Evolutionary conservation across 176 grass and related monocot genomes (phyloP), one percentile per base, ranked within the genome.

Genomic region (Areca catechu): DNA sequence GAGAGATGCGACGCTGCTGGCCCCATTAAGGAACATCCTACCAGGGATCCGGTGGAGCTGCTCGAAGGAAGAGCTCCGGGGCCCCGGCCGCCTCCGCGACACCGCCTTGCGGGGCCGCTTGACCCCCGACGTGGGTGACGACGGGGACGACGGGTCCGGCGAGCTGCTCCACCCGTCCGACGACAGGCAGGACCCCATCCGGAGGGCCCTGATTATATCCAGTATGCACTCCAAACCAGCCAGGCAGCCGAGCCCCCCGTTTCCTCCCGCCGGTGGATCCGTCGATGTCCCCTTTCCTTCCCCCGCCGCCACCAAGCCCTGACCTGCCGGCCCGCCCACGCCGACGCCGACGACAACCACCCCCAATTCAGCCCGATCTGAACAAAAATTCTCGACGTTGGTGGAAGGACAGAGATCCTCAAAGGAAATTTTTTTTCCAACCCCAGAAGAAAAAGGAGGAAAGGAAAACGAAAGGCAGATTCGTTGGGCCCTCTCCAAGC

Each of bases 171-270:
- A 16, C 22, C 23, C 63, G 37, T 51, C 48, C 2, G 24, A 24
- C 48, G 63, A 66, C 14, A 66, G 63, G 49, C 63, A 66, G 63
- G 63, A 66, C 63, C 63, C 63, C 63, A 66, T 66, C 63, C 50
- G 15, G 48, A 66, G 63, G 63, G 63, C 63, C 63, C 63, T 66
- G 63, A 66, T 22, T 48, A 66, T 16, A 20, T 28, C 49, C 1
- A 66, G 15, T 19, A 66, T 24, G 63, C 63, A 66, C 19, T 53
- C 63, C 63, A 66, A 48, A 6, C 63, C 63, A 53, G 49, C 63
- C 48, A 66, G 48, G 23, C 48, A 52, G 49, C 48, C 15, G 15
- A 50, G 20, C 63, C 16, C 10, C 52, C 34, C 34, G 34, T 43
- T 43, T 43, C 34, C 34, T 43, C 1, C 34, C 34, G 7, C 34